A percentile compares a stretch with the other conserved stretches of the same genome.
These are phyloP conservation scores for Noccaea caerulescens DNA, from an alignment of 345 rosid species.

Conservation along the genomic window DNA sequence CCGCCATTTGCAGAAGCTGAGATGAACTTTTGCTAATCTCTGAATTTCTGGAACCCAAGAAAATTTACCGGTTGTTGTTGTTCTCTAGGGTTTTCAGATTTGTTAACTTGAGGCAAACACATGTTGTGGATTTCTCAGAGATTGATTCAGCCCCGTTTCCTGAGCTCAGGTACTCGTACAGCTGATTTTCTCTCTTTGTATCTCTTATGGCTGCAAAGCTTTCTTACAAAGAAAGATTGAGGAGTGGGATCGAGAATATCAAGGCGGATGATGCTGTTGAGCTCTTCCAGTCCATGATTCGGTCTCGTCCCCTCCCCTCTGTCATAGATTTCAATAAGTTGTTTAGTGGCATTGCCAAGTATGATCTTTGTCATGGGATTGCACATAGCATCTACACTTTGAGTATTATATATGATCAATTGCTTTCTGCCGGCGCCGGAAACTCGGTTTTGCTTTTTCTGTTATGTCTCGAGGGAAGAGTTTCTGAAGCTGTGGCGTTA, in stretches of 20 bases:
- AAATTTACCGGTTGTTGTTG: background rate
- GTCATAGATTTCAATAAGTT: background rate
- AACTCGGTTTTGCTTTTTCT: background rate
- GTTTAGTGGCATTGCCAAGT: background rate
- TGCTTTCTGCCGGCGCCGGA: background rate
- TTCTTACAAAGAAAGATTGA: background rate
- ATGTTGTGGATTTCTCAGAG: background rate
- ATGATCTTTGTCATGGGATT: background rate
- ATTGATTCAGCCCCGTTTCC: too few species aligned
- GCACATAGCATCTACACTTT: background rate
- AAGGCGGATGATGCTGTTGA: background rate
- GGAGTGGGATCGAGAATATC: background rate
- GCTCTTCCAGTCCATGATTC: background rate
- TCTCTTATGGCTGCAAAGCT: too few species aligned
- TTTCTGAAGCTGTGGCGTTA: background rate
- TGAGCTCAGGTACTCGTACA: too few species aligned
- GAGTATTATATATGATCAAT: background rate
- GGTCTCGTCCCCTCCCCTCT: background rate
- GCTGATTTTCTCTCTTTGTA: too few species aligned
- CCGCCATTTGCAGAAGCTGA: constrained; percentile 3
- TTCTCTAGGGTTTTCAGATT: too few species aligned
- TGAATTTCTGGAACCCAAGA: background rate
- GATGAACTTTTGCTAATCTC: background rate
- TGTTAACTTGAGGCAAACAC: background rate
- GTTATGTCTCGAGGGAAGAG: background rate